phyloP scores from a whole-genome alignment of 2,329 filamentous ascomycete species.

The Penicillium thymicola region DNA sequence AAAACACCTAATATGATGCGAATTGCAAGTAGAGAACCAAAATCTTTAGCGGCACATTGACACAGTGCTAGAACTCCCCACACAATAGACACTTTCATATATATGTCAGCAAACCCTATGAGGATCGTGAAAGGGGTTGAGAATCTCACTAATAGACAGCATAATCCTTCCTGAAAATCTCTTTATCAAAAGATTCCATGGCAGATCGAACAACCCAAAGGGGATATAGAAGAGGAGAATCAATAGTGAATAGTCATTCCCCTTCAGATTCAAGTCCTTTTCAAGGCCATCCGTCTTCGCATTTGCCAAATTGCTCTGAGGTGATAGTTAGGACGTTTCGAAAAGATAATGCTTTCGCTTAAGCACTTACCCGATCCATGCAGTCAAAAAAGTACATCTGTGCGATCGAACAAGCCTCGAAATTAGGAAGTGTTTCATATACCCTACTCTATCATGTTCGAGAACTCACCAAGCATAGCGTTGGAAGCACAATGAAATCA shows the following conservation, averaged over 20 bases:
- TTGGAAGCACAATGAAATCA: slow-evolving; percentile 44
- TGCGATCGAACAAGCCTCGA: neutral
- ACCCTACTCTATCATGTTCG: accelerated
- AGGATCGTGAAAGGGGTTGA: slow-evolving; percentile 30
- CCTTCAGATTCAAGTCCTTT: slow-evolving; percentile 35
- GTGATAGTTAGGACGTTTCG: slow-evolving; percentile 17
- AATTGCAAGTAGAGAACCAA: slow-evolving; percentile 49
- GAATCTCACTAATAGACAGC: slow-evolving; percentile 32
- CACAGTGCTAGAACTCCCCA: slow-evolving; percentile 39
- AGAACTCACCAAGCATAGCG: slow-evolving; percentile 38
- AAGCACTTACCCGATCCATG: slow-evolving; percentile 27
- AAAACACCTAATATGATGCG: slow-evolving; percentile 43
- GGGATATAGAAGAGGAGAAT: slow-evolving; percentile 53
- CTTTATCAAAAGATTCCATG: slow-evolving; percentile 40
- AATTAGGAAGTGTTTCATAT: neutral
- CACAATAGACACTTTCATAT: slow-evolving; percentile 26
- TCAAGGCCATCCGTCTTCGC: slow-evolving; percentile 51
- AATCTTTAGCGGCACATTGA: slow-evolving; percentile 50
- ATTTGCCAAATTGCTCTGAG: slow-evolving; percentile 43
- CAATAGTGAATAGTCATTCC: slow-evolving; percentile 35
- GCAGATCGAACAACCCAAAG: slow-evolving; percentile 50
- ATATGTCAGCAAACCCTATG: slow-evolving; percentile 19
- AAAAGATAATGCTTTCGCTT: neutral
- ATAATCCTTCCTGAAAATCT: slow-evolving; percentile 45
- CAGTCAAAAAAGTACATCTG: slow-evolving; percentile 42